Evolutionary conservation across 2,329 filamentous ascomycete genomes (phyloP), one percentile per base, ranked within the genome.

Genomic region (Chaetoscypha palmicola): DNA sequence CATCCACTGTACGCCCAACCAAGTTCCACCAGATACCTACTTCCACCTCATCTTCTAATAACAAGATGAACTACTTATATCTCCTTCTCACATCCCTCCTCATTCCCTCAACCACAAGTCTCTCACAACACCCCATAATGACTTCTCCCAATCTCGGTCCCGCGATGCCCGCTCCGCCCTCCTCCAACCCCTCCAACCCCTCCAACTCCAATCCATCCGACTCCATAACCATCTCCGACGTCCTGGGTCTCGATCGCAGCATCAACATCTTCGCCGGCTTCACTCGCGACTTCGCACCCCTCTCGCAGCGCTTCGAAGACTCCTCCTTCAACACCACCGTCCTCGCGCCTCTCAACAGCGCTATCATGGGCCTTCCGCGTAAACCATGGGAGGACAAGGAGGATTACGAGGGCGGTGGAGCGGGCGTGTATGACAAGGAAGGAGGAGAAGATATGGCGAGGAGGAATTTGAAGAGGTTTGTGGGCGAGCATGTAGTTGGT

Each of bases 251-350:
- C 53, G 81, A 87, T 43, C 81, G 85, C 55, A 76, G 73, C 48
- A 85, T 95, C 61, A 89, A 87, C 51, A 81, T 90, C 54, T 97
- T 96, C 66, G 84, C 87, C 22, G 80, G 81, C 32, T 79, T 94
- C 58, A 82, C 83, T 4, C 79, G 89, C 47, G 83, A 91, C 59
- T 79, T 90, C 56, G 75, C 81, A 36, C 66, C 73, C n/a, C 73
- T 90, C 16, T 75, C 79, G 8, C 66, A 69, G 17, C 83, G 86
- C 1, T 76, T 97, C 11, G 76, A 84, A 55, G 76, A 87, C 60
- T 64, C 72, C 1, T 60, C 68, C 1, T 65, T 74, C 46, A 90
- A 91, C 62, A 86, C 86, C 12, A 96, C 89, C 2, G 80, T 97
- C 19, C 77, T 97, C 2, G 91, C 90, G 4, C 92, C 92, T 1